Evolutionary conservation across 352 stramenopile genomes (phyloP).

Genomic region (Phytophthora podocarpi): DNA sequence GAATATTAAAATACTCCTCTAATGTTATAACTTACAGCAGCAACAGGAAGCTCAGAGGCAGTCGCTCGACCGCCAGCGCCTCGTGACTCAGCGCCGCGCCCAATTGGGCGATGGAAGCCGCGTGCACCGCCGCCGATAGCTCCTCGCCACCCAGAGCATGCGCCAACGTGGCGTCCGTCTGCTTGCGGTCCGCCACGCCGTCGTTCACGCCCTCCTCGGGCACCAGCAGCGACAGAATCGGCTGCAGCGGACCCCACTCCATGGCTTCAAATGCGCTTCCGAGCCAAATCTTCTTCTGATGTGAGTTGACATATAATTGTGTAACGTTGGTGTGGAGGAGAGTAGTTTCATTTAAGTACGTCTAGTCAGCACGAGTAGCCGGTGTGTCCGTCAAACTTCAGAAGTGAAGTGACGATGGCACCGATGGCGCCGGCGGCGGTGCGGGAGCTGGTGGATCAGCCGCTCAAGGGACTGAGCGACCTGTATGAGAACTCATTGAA

Average conservation of each 20-base stretch:
- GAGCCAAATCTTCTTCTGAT: too few species aligned
- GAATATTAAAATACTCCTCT: too few species aligned
- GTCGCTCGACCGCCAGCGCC: conserved; percentile 51
- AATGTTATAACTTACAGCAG: conserved; percentile 52
- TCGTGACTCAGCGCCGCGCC: conserved; percentile 62
- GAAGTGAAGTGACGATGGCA: conserved; percentile 14
- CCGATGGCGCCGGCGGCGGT: conserved; percentile 18
- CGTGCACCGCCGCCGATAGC: conserved; percentile 45
- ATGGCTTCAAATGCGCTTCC: conserved; percentile 24
- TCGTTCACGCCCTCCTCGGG: conserved; percentile 41
- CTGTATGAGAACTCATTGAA: conserved; percentile 67
- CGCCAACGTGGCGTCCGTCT: conserved; percentile 51
- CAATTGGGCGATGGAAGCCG: conserved; percentile 61
- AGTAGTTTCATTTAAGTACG: conserved; percentile 14
- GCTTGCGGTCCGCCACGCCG: conserved; percentile 49
- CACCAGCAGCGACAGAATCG: conserved; percentile 50
- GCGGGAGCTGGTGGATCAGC: conserved; percentile 43
- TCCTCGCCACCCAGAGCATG: conserved; percentile 53
- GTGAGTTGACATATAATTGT: conserved; percentile 1
- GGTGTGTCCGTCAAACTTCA: conserved; percentile 20
- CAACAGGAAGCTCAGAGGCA: conserved; percentile 48
- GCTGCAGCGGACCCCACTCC: conserved; percentile 63
- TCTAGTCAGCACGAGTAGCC: conserved; percentile 24
- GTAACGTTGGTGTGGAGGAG: conserved; percentile 1
- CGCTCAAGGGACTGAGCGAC: conserved; percentile 40